Evolutionary conservation across 495 filamentous ascomycete species (phyloP).

Genomic region (Monascus purpureus): DNA sequence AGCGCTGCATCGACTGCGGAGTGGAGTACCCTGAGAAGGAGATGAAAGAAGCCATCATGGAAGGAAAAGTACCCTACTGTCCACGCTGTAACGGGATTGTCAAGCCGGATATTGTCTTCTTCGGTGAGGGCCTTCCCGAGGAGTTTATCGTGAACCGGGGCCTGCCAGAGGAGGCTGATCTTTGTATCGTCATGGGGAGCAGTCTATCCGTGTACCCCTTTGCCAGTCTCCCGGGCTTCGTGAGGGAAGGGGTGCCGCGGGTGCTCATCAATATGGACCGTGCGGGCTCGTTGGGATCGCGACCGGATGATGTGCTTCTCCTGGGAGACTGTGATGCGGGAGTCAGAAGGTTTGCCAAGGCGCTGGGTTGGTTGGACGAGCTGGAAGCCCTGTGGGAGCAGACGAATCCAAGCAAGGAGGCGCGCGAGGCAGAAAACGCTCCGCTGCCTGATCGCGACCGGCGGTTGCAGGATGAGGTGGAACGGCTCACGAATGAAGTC

Average conservation of each 20-base stretch:
- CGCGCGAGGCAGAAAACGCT: slow-evolving; percentile 17
- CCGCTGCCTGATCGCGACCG: slow-evolving; percentile 36
- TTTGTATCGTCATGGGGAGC: slow-evolving; percentile 84
- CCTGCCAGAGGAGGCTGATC: slow-evolving; percentile 50
- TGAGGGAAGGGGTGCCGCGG: slow-evolving; percentile 48
- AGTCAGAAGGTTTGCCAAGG: slow-evolving; percentile 67
- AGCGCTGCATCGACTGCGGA: slow-evolving; percentile 83
- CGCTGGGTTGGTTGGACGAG: slow-evolving; percentile 76
- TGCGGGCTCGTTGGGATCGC: slow-evolving; percentile 68
- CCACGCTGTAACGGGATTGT: slow-evolving; percentile 62
- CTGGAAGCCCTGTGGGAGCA: slow-evolving; percentile 55
- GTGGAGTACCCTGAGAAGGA: slow-evolving; percentile 49
- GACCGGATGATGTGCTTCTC: slow-evolving; percentile 62
- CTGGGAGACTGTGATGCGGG: slow-evolving; percentile 71
- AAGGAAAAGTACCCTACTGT: slow-evolving; percentile 56
- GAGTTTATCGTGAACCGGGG: slow-evolving; percentile 48
- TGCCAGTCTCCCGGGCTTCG: slow-evolving; percentile 57
- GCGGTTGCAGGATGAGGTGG: slow-evolving; percentile 37
- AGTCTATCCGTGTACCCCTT: slow-evolving; percentile 85
- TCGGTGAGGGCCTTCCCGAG: slow-evolving; percentile 71
- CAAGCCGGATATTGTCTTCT: slow-evolving; percentile 97
- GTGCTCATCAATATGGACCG: slow-evolving; percentile 77
- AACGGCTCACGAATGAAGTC: slow-evolving; percentile 37
- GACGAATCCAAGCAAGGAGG: slow-evolving; percentile 31
- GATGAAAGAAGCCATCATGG: slow-evolving; percentile 54